Base-by-base conservation (phyloP, 176 grass and related monocot species). In the Carex scoparia region DNA sequence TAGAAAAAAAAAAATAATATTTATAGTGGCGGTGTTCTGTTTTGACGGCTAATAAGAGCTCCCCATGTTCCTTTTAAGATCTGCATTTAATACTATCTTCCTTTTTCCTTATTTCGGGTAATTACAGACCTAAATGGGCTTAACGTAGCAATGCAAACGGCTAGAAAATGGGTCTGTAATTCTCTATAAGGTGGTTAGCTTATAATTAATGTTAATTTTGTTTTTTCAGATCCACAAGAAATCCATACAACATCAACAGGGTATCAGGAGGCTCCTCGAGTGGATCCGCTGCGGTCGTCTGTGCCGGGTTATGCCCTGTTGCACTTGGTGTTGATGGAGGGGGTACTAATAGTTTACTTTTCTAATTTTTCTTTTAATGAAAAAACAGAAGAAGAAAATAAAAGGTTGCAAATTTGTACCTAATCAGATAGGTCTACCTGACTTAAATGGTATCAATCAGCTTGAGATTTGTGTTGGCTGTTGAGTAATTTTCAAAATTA, bases 291-390 rank as follows among this genome's bases (percentile, higher is more conserved):
- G 95, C 95, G 7, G 89, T 81, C 0, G 92, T 98, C 61, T 93
- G 89, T 86, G 92, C 95, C 0, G 91, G 95, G 0, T 86, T 98
- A 33, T 93, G 89, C 86, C 92, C 95, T 14, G 86, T 98, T 74
- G 95, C 95, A 27, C 95, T 98, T 56, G 95, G 95, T 81, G 91
- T 92, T 32, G 95, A 98, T 61, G 95, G 95, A 16, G 92, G 95
- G 73, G 95, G 94, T 97, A 80, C 19, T 57, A 56, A 78, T 57
- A 33, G 8, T 15, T 14, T 54, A 60, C 57, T 51, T 51, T 3
- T 74, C 0, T 74, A 4, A 40, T 40, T 5, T 37, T 19, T 27
- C 42, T 48, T 60, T 74, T 48, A 48, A 49, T 74, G 49, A 11
- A 74, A 49, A 49, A 49, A 49, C 1, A 49, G 8, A 49, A 49